phyloP scores from a whole-genome alignment of 768 basidiomycete species.

The Clavaria fumosa region DNA sequence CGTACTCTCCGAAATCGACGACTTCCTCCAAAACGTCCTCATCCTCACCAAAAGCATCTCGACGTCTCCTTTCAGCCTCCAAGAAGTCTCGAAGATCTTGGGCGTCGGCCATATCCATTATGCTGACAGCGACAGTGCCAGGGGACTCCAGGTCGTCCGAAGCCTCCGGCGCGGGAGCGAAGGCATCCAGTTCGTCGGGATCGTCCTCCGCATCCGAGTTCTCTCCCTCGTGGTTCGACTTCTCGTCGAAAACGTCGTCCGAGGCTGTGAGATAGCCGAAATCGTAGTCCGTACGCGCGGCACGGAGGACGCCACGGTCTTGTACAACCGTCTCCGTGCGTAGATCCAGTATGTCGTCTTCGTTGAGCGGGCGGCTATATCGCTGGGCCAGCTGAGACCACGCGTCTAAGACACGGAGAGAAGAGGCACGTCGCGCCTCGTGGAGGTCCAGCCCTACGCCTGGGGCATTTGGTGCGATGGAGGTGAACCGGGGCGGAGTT shows the following conservation, averaged over 20 bases:
- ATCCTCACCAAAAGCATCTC: slow-evolving; percentile 31
- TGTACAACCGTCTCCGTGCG: slow-evolving; percentile 42
- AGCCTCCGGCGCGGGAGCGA: slow-evolving; percentile 25
- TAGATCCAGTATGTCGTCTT: slow-evolving; percentile 71
- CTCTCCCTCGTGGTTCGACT: slow-evolving; percentile 27
- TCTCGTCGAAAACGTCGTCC: slow-evolving; percentile 32
- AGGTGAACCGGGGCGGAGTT: too few species aligned
- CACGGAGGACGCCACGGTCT: slow-evolving; percentile 53
- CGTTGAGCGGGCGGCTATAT: slow-evolving; percentile 49
- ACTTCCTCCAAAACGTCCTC: slow-evolving; percentile 18
- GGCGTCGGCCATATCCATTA: slow-evolving; percentile 36
- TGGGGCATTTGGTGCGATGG: slow-evolving; percentile 15
- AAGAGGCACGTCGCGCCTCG: slow-evolving; percentile 40
- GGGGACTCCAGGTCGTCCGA: slow-evolving; percentile 17
- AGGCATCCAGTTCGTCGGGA: slow-evolving; percentile 42
- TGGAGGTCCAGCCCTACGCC: slow-evolving; percentile 24
- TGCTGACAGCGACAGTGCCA: slow-evolving; percentile 17
- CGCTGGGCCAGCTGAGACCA: slow-evolving; percentile 60
- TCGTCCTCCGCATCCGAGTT: slow-evolving; percentile 45
- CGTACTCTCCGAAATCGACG: not conserved
- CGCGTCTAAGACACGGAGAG: slow-evolving; percentile 38
- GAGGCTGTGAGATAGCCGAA: slow-evolving; percentile 37
- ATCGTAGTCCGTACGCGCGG: slow-evolving; percentile 23
- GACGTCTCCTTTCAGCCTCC: slow-evolving; percentile 41
- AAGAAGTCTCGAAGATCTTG: slow-evolving; percentile 53